Evolutionary conservation across 345 rosid genomes (phyloP).

Genomic region (Hibiscus mutabilis): DNA sequence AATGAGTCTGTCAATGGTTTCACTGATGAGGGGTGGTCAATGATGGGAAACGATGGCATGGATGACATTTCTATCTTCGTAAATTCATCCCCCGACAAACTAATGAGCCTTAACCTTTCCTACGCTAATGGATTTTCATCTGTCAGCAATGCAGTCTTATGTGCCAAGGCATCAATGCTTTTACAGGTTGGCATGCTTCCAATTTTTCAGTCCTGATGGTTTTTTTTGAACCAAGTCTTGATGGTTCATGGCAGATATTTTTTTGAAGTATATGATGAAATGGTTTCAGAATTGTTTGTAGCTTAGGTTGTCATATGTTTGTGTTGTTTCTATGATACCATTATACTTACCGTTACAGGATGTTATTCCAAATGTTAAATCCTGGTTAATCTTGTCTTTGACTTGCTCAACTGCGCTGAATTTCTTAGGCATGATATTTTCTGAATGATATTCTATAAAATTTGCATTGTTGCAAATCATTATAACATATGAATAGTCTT

Average conservation of each 20-base stretch:
- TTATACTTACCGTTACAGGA: background rate
- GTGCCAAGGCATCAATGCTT: conserved; percentile 98
- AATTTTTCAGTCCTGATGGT: background rate
- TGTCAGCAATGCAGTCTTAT: conserved; percentile 69
- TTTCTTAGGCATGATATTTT: background rate
- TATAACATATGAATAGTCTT: background rate
- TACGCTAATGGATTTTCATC: conserved; percentile 76
- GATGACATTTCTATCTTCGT: conserved; percentile 93
- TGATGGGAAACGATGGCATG: conserved; percentile 82
- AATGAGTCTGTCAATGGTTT: conserved; percentile 96
- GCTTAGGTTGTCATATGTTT: background rate
- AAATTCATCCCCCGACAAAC: conserved; percentile 89
- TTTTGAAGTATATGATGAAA: background rate
- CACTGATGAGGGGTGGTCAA: conserved; percentile 93
- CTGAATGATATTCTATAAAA: background rate
- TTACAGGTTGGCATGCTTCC: conserved; percentile 54
- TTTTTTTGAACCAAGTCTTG: too few species aligned
- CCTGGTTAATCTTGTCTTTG: background rate
- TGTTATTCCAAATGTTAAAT: background rate
- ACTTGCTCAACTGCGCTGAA: background rate
- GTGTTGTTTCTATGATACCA: background rate
- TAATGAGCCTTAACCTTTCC: conserved; percentile 83
- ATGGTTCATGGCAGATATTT: background rate
- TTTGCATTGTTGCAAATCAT: background rate
- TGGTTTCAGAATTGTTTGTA: background rate